Conservation (phyloP, 306 rosid genomes). For the Cyclanthera cordifolia region DNA sequence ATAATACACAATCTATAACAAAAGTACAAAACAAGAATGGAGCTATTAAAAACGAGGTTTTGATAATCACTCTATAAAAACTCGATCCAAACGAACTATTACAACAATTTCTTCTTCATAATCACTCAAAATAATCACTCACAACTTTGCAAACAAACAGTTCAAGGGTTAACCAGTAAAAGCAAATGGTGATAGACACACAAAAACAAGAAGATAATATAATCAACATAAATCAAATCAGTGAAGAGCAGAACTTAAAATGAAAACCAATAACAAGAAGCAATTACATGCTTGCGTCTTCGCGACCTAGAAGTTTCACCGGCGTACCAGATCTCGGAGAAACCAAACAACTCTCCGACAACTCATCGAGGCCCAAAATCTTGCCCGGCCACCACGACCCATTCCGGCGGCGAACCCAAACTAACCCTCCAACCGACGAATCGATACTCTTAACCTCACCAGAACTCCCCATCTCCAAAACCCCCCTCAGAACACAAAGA, state of each 20-base stretch:
- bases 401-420: constrained; percentile 50
- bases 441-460: constrained; percentile 64
- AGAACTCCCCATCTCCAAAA: constrained; percentile 63
- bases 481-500: neutral
- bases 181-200: neutral
- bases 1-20: no score
- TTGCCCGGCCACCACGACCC: constrained; percentile 87
- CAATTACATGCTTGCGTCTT: constrained; percentile 96
- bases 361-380: constrained; percentile 79
- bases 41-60: no score
- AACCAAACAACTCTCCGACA: constrained; percentile 72
- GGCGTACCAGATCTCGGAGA: constrained; percentile 98
- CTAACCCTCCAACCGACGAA: constrained; percentile 86
- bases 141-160: neutral
- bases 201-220: neutral
- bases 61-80: no score
- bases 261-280: neutral
- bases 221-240: neutral
- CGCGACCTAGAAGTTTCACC: constrained; percentile 97
- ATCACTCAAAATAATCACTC: no score
- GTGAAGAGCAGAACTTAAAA: neutral
- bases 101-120: no score
- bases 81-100: no score
- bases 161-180: neutral
- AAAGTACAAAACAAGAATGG: no score